Conservation (phyloP, 2,329 filamentous ascomycete genomes). For the Zasmidium cellare region DNA sequence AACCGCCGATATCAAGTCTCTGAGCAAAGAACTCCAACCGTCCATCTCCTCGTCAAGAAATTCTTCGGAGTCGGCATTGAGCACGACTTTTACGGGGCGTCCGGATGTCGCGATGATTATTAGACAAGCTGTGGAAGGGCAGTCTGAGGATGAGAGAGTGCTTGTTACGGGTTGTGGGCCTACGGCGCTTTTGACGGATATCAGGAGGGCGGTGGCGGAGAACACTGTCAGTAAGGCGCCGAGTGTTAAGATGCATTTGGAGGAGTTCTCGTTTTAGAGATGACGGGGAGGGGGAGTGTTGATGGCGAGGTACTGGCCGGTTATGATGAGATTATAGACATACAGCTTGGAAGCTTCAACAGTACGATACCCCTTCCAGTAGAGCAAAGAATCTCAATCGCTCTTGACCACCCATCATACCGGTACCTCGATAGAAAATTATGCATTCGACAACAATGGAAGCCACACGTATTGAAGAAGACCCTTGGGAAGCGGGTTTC, state of each 20-base stretch:
- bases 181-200: constrained; percentile 8
- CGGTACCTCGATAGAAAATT: no score
- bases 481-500: no score
- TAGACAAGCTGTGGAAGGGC: constrained; percentile 6
- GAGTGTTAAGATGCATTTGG: constrained; percentile 21
- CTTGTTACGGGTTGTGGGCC: constrained; percentile 21
- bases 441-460: no score
- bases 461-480: no score
- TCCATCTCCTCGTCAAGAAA: background rate
- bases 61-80: background rate
- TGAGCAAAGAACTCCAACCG: background rate
- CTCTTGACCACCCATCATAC: no score
- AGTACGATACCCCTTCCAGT: no score
- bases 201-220: constrained; percentile 14
- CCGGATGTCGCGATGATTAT: constrained; percentile 12
- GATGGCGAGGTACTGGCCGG: no score
- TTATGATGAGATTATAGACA: no score
- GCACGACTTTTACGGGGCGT: constrained; percentile 3
- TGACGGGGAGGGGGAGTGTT: no score
- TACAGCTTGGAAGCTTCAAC: no score
- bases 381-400: no score
- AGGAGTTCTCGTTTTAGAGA: constrained; percentile 21
- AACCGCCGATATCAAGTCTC: background rate
- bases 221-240: constrained; percentile 13
- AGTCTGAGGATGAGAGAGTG: constrained; percentile 10